Evolutionary conservation across 208 protist species (phyloP).

Genomic region (Acanthamoeba lenticulata): DNA sequence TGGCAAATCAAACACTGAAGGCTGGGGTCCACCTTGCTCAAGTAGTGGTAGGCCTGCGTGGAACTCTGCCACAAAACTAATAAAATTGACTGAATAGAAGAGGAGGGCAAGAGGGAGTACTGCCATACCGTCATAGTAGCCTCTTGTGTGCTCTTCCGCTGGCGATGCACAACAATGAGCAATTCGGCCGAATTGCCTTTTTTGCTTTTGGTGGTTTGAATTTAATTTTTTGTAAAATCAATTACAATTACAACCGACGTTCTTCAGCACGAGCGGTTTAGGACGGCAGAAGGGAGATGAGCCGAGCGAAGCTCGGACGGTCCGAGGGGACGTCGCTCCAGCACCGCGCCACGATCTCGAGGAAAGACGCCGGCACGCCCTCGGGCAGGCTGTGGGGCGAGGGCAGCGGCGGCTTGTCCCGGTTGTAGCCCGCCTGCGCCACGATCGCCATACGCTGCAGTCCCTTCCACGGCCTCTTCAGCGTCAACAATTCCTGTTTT

Average conservation of each 20-base stretch:
- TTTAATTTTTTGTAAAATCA: too few relatives aligned
- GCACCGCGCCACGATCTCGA: background rate
- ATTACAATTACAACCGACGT: too few relatives aligned
- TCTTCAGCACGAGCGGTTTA: too few relatives aligned
- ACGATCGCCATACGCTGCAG: background rate
- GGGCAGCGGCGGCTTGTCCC: background rate
- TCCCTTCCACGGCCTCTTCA: background rate
- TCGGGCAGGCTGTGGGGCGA: background rate
- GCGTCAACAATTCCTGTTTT: constrained; percentile 17
- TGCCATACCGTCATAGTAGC: too few relatives aligned
- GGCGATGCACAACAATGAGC: too few relatives aligned
- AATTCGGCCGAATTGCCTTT: too few relatives aligned
- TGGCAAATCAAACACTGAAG: background rate
- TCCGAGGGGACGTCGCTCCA: background rate
- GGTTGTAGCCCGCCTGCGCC: background rate
- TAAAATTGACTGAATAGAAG: background rate
- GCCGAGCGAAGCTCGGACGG: background rate
- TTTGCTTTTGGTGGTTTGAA: too few relatives aligned
- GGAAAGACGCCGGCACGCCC: background rate
- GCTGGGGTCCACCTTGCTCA: background rate
- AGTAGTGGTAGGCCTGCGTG: background rate
- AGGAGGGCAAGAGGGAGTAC: too few relatives aligned
- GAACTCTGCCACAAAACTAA: background rate
- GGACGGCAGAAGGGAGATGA: background rate
- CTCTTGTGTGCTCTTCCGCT: too few relatives aligned